Evolutionary conservation across 805 yeast species (phyloP), one percentile per base, ranked within the genome.

Genomic region (Monosporozyma servazzii): DNA sequence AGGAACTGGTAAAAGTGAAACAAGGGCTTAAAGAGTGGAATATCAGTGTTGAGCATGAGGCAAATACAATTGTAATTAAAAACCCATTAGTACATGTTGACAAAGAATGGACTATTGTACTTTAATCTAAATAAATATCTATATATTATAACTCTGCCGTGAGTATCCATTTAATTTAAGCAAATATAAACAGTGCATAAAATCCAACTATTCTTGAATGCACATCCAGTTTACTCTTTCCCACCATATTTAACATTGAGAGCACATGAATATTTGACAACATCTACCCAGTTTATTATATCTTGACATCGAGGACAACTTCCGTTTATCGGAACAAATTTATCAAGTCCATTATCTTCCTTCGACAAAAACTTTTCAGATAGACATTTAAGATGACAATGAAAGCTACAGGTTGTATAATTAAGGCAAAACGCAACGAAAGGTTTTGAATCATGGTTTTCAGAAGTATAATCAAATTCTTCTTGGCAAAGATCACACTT

Each of bases 21-120:
- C 80, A 77, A 58, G 68, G 59, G 29, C 7, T 13, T 7, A 13
- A 45, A 21, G 21, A 30, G 8, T 18, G 37, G 27, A 17, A 29
- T 31, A 11, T 21, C 30, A 5, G 11, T n/a, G 13, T 71, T n/a
- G 40, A 46, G 5, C 15, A 25, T 8, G 45, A 52, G 20, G 61
- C 50, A 1, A 55, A 58, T 23, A 57, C 57, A 30, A 49, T 62
- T 5, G 54, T 68, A 4, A 71, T 85, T 31, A 71, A 77, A 53
- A 76, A 78, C 53, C 86, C 88, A 29, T 57, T 57, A 11, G 69
- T 83, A n/a, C 51, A 61, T 3, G 63, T 83, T 47, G 71, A 70
- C 54, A 51, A 66, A 21, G 67, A 68, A 20, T 84, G 88, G 87
- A 60, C 62, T 18, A 68, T 78, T n/a, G 50, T 56, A 40, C 62